These are phyloP conservation scores for Amanita pallidorosea DNA, from an alignment of 768 basidiomycete genomes.

Conservation along the genomic window DNA sequence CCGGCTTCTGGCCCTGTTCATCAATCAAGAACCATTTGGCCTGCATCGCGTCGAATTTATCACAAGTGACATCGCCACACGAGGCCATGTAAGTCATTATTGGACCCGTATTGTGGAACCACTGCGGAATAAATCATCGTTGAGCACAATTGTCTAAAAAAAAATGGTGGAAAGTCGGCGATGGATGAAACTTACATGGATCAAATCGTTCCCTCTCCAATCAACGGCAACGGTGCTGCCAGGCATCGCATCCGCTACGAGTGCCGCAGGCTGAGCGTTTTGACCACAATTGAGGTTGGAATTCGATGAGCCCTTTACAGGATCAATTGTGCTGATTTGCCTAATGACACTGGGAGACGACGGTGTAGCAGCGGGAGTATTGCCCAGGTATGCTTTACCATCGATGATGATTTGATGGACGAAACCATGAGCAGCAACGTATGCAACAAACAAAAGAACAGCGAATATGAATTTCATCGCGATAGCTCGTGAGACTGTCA, in stretches of 20 bases:
- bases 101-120: constrained; percentile 20
- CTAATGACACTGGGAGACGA: constrained; percentile 27
- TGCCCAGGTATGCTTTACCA: constrained; percentile 26
- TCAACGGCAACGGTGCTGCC: constrained; percentile 31
- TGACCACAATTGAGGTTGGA: constrained; percentile 37
- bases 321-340: constrained; percentile 24
- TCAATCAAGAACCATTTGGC: constrained; percentile 48
- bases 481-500: too few relatives aligned
- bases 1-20: constrained; percentile 22
- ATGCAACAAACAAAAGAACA: constrained; percentile 23
- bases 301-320: constrained; percentile 31
- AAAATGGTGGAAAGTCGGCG: not conserved
- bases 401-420: constrained; percentile 27
- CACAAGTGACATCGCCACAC: constrained; percentile 33
- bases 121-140: not conserved
- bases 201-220: constrained; percentile 27
- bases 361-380: constrained; percentile 16
- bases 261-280: constrained; percentile 27
- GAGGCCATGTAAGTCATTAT: constrained; percentile 26
- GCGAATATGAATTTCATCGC: constrained; percentile 20
- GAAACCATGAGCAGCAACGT: constrained; percentile 35
- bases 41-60: constrained; percentile 27
- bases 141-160: not conserved
- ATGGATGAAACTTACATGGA: constrained; percentile 2
- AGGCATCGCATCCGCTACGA: constrained; percentile 33